Evolutionary conservation across 2,329 filamentous ascomycete genomes (phyloP), one percentile per base, ranked within the genome.

Genomic region (Fusarium torreyae): DNA sequence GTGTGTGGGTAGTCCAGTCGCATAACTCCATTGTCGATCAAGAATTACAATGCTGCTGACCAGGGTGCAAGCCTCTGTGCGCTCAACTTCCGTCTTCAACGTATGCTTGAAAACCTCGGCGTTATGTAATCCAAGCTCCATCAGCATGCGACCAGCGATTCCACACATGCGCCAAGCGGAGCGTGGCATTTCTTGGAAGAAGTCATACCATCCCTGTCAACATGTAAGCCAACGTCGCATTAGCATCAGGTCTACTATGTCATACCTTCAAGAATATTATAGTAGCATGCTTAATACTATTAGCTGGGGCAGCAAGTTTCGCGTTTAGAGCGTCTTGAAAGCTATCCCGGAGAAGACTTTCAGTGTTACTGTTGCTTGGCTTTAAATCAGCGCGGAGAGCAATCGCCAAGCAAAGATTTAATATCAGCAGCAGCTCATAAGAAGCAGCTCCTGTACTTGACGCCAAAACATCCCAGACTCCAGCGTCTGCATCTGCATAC

Each of bases 51-150:
- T 69, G 14, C 65, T 66, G 9, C 66, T 61, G 2, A 69, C 34
- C 26, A 68, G 9, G 1, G 61, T 66, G 1, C 53, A 69, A 0
- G 65, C 66, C 10, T 69, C 60, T 5, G 36, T 46, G 2, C 66
- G 53, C 8, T 69, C 53, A 18, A 22, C 10, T 7, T 69, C 65
- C 0, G 59, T 55, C 4, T 48, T 60, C 34, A 64, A 22, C 2
- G 65, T 52, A 14, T 76, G 71, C 13, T 69, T 63, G 1, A 66
- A 68, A 3, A 75, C 70, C 1, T 75, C 72, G 15, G 69, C 57
- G n/a, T 68, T 74, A n/a, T 76, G 74, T 2, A 75, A 61, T 1
- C 74, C 74, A 5, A 76, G 72, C 28, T 76, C 74, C 71, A 76
- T 72, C 9, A 74, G 13, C 49, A 75, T 74, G 4, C 70, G 66